Evolutionary conservation across 1,284 basidiomycete species (phyloP), one percentile per base, ranked within the genome.

Genomic region (Puccinia hordei): DNA sequence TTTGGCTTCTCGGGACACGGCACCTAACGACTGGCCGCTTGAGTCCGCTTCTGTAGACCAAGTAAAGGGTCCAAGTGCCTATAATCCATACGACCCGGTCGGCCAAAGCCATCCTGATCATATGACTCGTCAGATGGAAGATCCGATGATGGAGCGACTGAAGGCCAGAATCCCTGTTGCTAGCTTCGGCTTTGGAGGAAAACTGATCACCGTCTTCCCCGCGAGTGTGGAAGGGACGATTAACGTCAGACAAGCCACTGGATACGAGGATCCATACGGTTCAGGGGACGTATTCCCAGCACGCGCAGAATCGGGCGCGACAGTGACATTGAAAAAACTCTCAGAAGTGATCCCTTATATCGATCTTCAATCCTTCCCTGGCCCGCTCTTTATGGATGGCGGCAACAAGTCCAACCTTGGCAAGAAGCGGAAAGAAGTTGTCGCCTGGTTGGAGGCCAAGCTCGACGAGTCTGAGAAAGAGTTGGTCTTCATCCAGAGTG

Each of bases 151-250:
- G n/a, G 66, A 80, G 46, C 77, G 77, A 44, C 51, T 80, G 55
- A 59, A 33, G 1, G 35, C 55, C 22, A 73, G 61, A 33, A 44
- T 80, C n/a, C 49, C 77, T 44, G 35, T 80, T 4, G 90, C 89
- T 66, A 90, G 93, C 0, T 99, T 98, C 83, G 96, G 95, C 0
- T 99, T 96, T 83, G 94, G 95, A 19, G 96, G 96, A 63, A 91
- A 92, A 83, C 89, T 99, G 24, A 90, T 87, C 57, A 84, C 83
- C 27, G 82, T 93, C 27, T 90, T 80, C 19, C 77, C 79, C 13
- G 17, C 73, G 5, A 73, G 44, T 53, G 19, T 41, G 41, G 55
- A 41, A 22, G 55, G 41, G 10, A n/a, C 35, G 44, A 24, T 63
- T 12, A 30, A 59, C 8, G 57, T 27, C 44, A 30, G 27, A 19